phyloP scores from a whole-genome alignment of 305 asterid genomes.

The Plantago rigida region DNA sequence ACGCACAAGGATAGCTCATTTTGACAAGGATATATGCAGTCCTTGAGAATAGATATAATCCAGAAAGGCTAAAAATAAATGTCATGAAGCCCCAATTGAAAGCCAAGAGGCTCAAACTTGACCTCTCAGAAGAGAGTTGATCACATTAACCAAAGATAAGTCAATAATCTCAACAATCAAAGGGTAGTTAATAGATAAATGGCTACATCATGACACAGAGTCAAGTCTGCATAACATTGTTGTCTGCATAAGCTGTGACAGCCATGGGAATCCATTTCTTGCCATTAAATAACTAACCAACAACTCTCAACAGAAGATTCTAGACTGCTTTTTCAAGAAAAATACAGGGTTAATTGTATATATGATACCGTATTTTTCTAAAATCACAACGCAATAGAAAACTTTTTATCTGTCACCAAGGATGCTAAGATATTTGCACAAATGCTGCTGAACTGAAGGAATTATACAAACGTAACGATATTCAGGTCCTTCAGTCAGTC shows the following conservation, averaged over 20 bases:
- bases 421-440: too few species aligned
- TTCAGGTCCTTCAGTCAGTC: too few species aligned
- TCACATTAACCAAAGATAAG: constrained; percentile 15
- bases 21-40: constrained; percentile 3
- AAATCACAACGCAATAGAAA: too few species aligned
- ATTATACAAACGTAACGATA: too few species aligned
- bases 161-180: constrained; percentile 15
- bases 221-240: constrained; percentile 21
- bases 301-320: constrained; percentile 26
- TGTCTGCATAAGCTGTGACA: constrained; percentile 26
- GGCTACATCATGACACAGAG: constrained; percentile 18
- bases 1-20: not conserved
- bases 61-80: constrained; percentile 8
- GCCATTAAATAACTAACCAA: not conserved
- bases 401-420: too few species aligned
- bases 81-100: constrained; percentile 2
- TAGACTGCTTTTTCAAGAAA: constrained; percentile 8
- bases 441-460: too few species aligned
- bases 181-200: not conserved
- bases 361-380: too few species aligned
- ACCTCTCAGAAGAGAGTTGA: constrained; percentile 24
- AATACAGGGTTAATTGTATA: too few species aligned
- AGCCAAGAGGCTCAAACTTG: constrained; percentile 18
- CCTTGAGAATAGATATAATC: constrained; percentile 11
- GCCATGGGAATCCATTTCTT: constrained; percentile 7